Base-by-base conservation (phyloP, 208 protist species). In the Vickermania spadyakhi region DNA sequence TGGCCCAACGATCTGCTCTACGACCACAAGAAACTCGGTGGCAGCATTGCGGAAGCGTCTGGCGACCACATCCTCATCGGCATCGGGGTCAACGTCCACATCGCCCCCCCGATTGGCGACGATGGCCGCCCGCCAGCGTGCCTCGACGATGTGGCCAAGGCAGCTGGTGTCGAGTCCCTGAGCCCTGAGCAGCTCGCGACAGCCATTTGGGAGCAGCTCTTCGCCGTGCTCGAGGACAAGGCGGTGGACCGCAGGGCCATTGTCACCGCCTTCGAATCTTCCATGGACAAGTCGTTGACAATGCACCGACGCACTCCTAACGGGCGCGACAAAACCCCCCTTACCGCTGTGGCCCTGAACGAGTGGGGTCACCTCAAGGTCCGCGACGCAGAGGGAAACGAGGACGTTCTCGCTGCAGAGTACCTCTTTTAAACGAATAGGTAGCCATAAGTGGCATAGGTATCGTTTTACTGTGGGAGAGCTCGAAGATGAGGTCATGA, bases 1-100 rank as follows among this genome's bases (percentile, higher is more conserved):
- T 93, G 85, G 85, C 85, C 85, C 5, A 93, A 93, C 58, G 85
- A 93, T 50, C 41, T 89, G 27, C 68, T 93, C 36, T 84, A 71
- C 50, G 52, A 64, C 11, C 55, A 60, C 11, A 83, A 78, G 56
- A 93, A 93, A 69, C 53, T 87, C 41, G 80, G 76, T 25, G 85
- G 85, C 29, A 77, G 61, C 21, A 27, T 93, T 13, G 76, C 86
- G 52, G 82, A 89, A 57, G 65, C 23, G 30, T 60, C 64, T 0
- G 64, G 36, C 0, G 66, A 55, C 18, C 70, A 69, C 60, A 52
- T 82, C 0, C 18, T 93, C 36, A 51, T 88, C 41, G 85, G 85
- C n/a, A 71, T 93, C 27, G 85, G 81, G 3, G 55, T 89, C 30
- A 93, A 93, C 56, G 63, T 93, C 0, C 55, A 53, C 14, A 22